Percentiles rank a stretch among this genome's conserved stretches.
Evolutionary conservation across 2,329 filamentous ascomycete species (phyloP).

Genomic region (Microdochium paspali): DNA sequence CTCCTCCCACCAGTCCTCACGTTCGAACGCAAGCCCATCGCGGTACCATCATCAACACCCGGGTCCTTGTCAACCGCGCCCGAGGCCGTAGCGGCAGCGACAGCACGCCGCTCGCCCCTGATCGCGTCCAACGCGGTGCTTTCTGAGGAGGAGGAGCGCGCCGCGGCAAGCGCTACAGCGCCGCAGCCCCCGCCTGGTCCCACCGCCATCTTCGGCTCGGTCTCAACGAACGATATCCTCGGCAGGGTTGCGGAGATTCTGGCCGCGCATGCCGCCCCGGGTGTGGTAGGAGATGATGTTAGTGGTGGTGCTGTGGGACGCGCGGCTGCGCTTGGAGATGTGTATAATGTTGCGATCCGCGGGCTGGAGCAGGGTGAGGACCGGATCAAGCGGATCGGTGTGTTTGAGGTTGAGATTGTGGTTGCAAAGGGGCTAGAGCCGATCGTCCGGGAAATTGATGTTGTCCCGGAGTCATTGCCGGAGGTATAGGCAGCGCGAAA

Average conservation of each 20-base stretch:
- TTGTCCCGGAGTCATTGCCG: constrained; percentile 17
- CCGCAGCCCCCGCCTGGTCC: constrained; percentile 5
- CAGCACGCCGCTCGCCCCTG: constrained; percentile 14
- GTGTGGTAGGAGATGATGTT: constrained; percentile 11
- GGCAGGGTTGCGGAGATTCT: constrained; percentile 22
- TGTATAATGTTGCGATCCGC: constrained; percentile 21
- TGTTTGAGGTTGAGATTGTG: constrained; percentile 26
- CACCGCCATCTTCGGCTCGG: constrained; percentile 31
- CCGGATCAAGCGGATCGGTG: constrained; percentile 29
- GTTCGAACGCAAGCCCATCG: constrained; percentile 27
- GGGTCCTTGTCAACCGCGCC: too few species aligned
- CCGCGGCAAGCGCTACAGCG: constrained; percentile 4
- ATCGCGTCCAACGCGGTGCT: constrained; percentile 14
- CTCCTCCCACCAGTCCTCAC: constrained; percentile 25
- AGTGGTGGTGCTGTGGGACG: too few species aligned
- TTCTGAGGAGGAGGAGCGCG: constrained; percentile 6
- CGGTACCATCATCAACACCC: constrained; percentile 8
- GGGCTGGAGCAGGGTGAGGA: constrained; percentile 22
- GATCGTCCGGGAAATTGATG: constrained; percentile 21
- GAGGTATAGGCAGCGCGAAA: neutral
- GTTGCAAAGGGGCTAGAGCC: constrained; percentile 18
- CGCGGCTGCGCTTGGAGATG: constrained; percentile 16
- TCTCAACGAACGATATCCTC: constrained; percentile 26
- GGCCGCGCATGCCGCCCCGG: constrained; percentile 19
- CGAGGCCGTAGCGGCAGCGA: constrained; percentile 5